Evolutionary conservation across 768 basidiomycete genomes (phyloP), one percentile per base, ranked within the genome.

Genomic region (Boletus subparvulus): DNA sequence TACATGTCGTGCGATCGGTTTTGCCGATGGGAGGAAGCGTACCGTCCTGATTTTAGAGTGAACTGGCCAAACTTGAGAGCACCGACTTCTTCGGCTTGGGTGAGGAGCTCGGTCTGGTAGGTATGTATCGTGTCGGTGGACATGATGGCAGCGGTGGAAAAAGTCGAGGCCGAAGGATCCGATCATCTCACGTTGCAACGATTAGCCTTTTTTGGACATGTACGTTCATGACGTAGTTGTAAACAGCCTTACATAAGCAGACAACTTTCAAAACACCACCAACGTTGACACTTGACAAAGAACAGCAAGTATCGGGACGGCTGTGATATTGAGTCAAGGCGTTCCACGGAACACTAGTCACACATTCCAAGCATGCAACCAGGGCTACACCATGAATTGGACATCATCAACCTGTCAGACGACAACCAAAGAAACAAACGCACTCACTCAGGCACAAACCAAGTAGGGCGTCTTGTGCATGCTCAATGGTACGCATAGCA

Each of bases 11-110:
- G 37, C 12, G 50, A 56, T 48, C 45, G 17, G 11, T 26, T 17
- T 19, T 21, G 46, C 9, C 14, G 47, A 30, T 45, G 30, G 16
- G 54, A 48, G 13, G 55, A 48, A 50, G 74, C 87, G 62, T 70
- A 93, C 92, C 94, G 85, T 61, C 96, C 97, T 35, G 92, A 94
- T 82, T 98, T 99, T 55, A 98, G 81, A 1, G 87, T 91, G 71
- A 97, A 99, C 1, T 85, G 79, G 35, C 96, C 97, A 66, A 98
- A 98, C 68, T 88, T 90, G 56, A 94, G 83, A 1, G 91, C 91
- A 33, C 84, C 85, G 12, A 83, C 82, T 6, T 78, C 69, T 79
- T 90, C 84, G 4, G 87, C 76, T 65, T 85, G 81, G 56, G 83
- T 75, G 57, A 93, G 90, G 50, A 93, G 79, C 53, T 86, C 81